A percentile compares a stretch with the other conserved stretches of the same genome.
phyloP scores from a whole-genome alignment of 1,139 yeast species.

The Meyerozyma smithsonii region DNA sequence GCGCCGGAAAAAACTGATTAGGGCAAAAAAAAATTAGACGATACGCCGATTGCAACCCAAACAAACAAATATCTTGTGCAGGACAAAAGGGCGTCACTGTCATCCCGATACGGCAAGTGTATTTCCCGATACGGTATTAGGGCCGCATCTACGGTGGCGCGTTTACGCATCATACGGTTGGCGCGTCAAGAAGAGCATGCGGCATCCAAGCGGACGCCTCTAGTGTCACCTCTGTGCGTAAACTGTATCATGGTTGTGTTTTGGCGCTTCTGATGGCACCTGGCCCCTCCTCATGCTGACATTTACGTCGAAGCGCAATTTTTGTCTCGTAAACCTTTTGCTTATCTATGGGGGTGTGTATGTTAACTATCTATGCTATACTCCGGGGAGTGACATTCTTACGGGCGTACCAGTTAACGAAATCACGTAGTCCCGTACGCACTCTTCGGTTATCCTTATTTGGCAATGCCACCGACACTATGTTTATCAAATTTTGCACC shows the following conservation, averaged over 20 bases:
- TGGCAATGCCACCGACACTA: conserved; percentile 55
- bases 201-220: neutral
- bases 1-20: neutral
- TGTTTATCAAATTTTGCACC: conserved; percentile 51
- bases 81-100: neutral
- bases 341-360: too few species aligned
- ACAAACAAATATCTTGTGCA: neutral
- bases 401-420: conserved; percentile 77
- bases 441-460: conserved; percentile 73
- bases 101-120: neutral
- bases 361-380: neutral
- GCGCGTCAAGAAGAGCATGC: neutral
- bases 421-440: conserved; percentile 66
- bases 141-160: neutral
- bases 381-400: conserved; percentile 60
- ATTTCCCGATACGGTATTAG: neutral
- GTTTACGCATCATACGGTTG: neutral
- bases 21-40: conserved; percentile 1
- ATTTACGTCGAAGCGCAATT: neutral
- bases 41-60: conserved; percentile 1
- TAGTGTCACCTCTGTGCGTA: neutral
- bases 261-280: neutral
- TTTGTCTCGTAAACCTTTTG: too few species aligned
- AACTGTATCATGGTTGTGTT: neutral
- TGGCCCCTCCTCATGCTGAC: neutral